Evolutionary conservation across 2,329 filamentous ascomycete species (phyloP).

Genomic region (Beauveria sp.): DNA sequence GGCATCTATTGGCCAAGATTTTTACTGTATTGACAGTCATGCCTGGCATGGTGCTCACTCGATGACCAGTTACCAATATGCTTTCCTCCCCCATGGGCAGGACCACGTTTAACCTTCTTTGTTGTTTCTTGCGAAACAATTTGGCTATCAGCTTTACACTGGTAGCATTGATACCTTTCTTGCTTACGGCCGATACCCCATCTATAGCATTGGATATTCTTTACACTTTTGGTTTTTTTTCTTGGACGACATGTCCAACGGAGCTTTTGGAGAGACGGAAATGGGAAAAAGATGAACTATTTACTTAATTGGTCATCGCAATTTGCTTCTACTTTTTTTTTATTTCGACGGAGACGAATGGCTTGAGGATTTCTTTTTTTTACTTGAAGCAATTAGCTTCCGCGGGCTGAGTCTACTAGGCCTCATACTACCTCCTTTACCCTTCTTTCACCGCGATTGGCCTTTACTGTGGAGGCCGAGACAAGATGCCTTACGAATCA

Average conservation of each 20-base stretch:
- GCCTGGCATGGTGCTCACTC: not conserved
- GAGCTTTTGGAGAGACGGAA: slow-evolving; percentile 8
- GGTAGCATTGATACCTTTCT: slow-evolving; percentile 18
- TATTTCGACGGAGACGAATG: not conserved
- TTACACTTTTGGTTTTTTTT: not conserved
- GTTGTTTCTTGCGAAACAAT: slow-evolving; percentile 6
- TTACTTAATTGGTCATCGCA: not conserved
- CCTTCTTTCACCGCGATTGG: slow-evolving; percentile 1
- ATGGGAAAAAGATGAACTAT: not conserved
- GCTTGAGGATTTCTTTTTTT: not conserved
- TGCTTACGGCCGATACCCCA: slow-evolving; percentile 23
- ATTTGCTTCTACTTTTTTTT: slow-evolving; percentile 10
- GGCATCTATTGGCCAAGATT: slow-evolving; percentile 25
- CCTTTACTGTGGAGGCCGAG: not conserved
- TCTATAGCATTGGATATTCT: slow-evolving; percentile 11
- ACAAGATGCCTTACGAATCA: slow-evolving; percentile 5
- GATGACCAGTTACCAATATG: not conserved
- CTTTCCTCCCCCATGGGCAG: not conserved
- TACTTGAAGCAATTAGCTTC: not conserved
- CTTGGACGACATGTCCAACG: not conserved
- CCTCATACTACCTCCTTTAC: not conserved
- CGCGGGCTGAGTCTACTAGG: not conserved
- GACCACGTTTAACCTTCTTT: not conserved
- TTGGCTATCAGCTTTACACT: slow-evolving; percentile 1
- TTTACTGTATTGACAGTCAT: slow-evolving; percentile 22